A percentile compares a stretch with the other conserved stretches of the same genome.
These are phyloP conservation scores for Parasarocladium wereldwijsianum DNA, from an alignment of 2,329 filamentous ascomycete species.

Conservation along the genomic window DNA sequence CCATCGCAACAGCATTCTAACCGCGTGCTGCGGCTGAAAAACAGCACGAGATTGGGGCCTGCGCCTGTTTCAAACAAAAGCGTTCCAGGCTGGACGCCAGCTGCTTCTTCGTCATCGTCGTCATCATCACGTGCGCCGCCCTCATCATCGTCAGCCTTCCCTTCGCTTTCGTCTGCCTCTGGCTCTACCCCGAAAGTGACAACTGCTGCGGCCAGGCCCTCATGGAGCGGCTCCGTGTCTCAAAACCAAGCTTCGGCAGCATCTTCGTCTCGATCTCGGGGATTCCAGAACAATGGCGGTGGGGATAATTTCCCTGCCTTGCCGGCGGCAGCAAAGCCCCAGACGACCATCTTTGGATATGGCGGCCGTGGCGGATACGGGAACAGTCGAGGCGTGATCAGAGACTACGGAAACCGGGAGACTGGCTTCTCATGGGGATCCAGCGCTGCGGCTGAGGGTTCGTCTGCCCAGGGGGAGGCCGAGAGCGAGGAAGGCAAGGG, in stretches of 20 bases:
- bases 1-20: slow-evolving; percentile 34
- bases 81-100: slow-evolving; percentile 1
- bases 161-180: slow-evolving; percentile 18
- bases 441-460: slow-evolving; percentile 7
- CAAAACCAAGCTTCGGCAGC: slow-evolving; percentile 1
- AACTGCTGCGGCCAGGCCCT: slow-evolving; percentile 4
- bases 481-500: slow-evolving; percentile 21
- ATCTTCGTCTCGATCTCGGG: slow-evolving; percentile 1
- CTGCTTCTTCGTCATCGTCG: slow-evolving; percentile 6
- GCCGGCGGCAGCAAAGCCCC: slow-evolving; percentile 58
- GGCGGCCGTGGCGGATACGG: too few species aligned
- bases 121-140: too few species aligned
- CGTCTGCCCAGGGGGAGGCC: slow-evolving; percentile 11
- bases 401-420: slow-evolving; percentile 31
- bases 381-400: slow-evolving; percentile 32
- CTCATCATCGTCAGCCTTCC: slow-evolving; percentile 21
- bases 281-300: slow-evolving; percentile 9
- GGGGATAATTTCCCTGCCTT: slow-evolving; percentile 69
- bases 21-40: slow-evolving; percentile 43
- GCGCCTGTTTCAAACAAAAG: slow-evolving; percentile 6
- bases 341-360: slow-evolving; percentile 47
- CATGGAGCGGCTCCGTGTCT: slow-evolving; percentile 11
- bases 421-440: slow-evolving; percentile 40
- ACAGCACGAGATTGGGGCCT: slow-evolving; percentile 32
- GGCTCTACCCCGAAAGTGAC: slow-evolving; percentile 1